These are phyloP conservation scores for Penicillium daleae DNA, from an alignment of 495 filamentous ascomycete genomes.

Conservation along the genomic window DNA sequence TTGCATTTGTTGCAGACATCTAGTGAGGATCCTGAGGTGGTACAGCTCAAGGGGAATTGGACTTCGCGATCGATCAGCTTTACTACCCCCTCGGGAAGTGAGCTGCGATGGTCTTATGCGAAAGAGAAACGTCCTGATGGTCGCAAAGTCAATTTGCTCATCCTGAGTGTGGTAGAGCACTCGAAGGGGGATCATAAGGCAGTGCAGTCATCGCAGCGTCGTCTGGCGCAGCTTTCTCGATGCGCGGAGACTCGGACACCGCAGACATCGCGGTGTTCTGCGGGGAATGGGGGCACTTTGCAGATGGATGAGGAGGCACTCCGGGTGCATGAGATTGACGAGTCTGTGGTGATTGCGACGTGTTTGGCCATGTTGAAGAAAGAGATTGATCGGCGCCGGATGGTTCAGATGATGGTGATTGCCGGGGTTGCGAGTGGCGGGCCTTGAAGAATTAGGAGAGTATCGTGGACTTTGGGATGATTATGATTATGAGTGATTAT, in stretches of 20 bases:
- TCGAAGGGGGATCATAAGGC: background rate
- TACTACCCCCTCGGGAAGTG: conserved; percentile 35
- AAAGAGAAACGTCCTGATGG: conserved; percentile 36
- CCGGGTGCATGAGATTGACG: conserved; percentile 28
- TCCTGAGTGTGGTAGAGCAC: conserved; percentile 33
- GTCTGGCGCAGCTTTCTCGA: conserved; percentile 51
- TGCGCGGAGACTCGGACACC: conserved; percentile 44
- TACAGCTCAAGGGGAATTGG: conserved; percentile 29
- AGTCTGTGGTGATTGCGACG: conserved; percentile 54
- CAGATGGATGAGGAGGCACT: conserved; percentile 42
- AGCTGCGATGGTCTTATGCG: conserved; percentile 56
- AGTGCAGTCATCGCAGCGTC: conserved; percentile 6
- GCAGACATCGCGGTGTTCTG: conserved; percentile 42
- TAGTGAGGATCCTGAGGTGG: conserved; percentile 1
- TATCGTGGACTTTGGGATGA: background rate
- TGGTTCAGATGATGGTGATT: conserved; percentile 49
- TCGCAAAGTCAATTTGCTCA: conserved; percentile 35
- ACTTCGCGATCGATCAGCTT: conserved; percentile 45
- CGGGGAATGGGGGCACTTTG: conserved; percentile 58
- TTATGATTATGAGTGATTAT: background rate
- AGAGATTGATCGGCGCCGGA: conserved; percentile 57
- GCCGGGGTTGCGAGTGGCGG: conserved; percentile 24
- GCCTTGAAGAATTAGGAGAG: too few species aligned
- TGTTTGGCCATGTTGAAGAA: conserved; percentile 61
- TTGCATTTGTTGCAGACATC: conserved; percentile 30